These are phyloP conservation scores for Xylariaceae sp. DNA, from an alignment of 2,329 filamentous ascomycete species.

Conservation along the genomic window DNA sequence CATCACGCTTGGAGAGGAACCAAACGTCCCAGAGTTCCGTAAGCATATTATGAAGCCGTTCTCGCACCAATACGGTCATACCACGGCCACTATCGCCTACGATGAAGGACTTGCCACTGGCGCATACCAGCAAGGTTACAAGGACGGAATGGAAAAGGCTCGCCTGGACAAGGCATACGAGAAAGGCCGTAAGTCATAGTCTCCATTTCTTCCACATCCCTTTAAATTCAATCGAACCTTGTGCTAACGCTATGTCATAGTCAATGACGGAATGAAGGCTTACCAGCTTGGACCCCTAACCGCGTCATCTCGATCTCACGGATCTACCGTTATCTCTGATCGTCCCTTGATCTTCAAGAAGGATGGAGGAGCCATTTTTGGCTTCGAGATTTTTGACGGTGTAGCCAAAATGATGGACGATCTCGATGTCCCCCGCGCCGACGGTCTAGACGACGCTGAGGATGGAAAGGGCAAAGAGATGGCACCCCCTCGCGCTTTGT, in stretches of 20 bases:
- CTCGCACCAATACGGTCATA: not conserved
- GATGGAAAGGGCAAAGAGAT: not conserved
- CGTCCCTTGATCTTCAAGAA: not conserved
- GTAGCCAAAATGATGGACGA: slow-evolving; percentile 6
- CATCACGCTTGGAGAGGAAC: not conserved
- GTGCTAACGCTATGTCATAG: not conserved
- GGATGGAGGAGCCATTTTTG: not conserved
- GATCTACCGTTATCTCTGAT: not conserved
- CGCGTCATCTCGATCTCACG: too few species aligned
- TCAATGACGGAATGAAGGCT: not conserved
- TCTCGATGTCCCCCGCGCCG: not conserved
- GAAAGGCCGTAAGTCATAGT: not conserved
- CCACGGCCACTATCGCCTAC: not conserved
- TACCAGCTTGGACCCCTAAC: too few species aligned
- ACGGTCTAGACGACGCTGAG: not conserved
- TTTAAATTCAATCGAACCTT: not conserved
- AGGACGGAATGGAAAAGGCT: not conserved
- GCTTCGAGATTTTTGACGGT: not conserved
- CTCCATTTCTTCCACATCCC: not conserved
- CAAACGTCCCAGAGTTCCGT: not conserved
- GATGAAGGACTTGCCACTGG: not conserved
- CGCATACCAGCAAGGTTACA: not conserved
- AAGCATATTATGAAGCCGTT: not conserved
- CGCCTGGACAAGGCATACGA: not conserved
- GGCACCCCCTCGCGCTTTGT: not conserved